Evolutionary conservation across 345 rosid species (phyloP).

Genomic region (Laguncularia racemosa): DNA sequence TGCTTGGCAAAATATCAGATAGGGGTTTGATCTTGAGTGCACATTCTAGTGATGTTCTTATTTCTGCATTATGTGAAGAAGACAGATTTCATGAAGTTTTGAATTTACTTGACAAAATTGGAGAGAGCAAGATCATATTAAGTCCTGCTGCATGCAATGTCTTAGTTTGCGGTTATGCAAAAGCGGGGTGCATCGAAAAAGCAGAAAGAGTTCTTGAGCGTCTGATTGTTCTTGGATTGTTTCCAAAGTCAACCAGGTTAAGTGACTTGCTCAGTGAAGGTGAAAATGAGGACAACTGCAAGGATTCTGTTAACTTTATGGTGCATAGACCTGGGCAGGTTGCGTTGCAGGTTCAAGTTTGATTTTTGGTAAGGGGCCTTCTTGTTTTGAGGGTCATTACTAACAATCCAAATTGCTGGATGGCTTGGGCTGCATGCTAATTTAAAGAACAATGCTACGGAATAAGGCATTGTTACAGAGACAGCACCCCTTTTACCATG

Average conservation of each 20-base stretch:
- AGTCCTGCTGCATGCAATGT: constrained; percentile 36
- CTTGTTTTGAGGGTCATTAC: too few species aligned
- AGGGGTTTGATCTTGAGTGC: constrained; percentile 32
- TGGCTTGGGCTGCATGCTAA: too few species aligned
- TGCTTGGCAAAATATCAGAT: constrained; percentile 40
- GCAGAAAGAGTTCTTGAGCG: constrained; percentile 46
- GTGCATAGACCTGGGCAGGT: too few species aligned
- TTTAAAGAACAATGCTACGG: too few species aligned
- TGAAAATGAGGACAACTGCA: too few species aligned
- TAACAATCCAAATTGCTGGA: too few species aligned
- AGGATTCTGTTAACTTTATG: too few species aligned
- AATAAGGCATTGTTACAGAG: too few species aligned
- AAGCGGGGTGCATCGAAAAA: constrained; percentile 32
- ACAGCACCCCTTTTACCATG: too few species aligned
- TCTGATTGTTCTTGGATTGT: constrained; percentile 40
- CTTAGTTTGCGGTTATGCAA: constrained; percentile 37
- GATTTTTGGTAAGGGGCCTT: too few species aligned
- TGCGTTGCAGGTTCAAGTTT: too few species aligned
- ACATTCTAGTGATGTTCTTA: constrained; percentile 16
- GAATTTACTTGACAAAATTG: constrained; percentile 27
- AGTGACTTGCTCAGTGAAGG: constrained; percentile 10
- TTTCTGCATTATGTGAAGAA: constrained; percentile 20
- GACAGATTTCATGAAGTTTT: constrained; percentile 13
- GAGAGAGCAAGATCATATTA: constrained; percentile 33
- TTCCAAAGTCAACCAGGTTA: constrained; percentile 34